These are phyloP conservation scores for Wallacemonas collosoma DNA, from an alignment of 208 protist genomes.

Conservation along the genomic window DNA sequence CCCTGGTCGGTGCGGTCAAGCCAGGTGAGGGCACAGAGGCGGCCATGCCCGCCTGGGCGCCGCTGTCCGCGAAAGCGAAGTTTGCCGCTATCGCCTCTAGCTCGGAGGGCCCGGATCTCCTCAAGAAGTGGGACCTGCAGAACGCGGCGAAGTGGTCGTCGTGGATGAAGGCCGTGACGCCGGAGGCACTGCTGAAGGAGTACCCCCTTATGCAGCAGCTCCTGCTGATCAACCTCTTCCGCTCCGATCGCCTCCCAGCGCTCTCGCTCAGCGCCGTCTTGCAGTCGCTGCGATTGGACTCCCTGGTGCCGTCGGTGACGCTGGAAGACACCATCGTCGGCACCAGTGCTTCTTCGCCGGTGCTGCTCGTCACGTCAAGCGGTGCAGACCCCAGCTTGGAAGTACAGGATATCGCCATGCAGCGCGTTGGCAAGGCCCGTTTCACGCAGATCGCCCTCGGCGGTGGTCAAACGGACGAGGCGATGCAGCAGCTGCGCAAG, in stretches of 20 bases:
- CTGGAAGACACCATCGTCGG: conserved; percentile 71
- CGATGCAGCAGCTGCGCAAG: conserved; percentile 84
- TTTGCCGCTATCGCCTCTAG: conserved; percentile 55
- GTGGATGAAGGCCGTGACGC: conserved; percentile 65
- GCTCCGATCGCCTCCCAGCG: conserved; percentile 95
- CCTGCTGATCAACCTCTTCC: conserved; percentile 93
- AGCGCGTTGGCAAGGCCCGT: conserved; percentile 66
- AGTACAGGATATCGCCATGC: conserved; percentile 89
- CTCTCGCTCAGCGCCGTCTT: conserved; percentile 74
- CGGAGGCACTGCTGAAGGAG: conserved; percentile 66
- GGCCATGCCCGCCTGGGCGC: conserved; percentile 64
- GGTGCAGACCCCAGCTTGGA: conserved; percentile 95
- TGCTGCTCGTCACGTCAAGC: conserved; percentile 94
- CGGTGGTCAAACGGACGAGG: conserved; percentile 92
- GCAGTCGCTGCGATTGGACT: conserved; percentile 57
- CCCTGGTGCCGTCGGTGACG: conserved; percentile 67
- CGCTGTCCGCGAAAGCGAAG: conserved; percentile 51
- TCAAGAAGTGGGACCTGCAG: conserved; percentile 62
- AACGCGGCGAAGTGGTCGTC: conserved; percentile 63
- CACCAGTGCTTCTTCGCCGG: conserved; percentile 53
- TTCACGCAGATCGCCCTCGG: conserved; percentile 95
- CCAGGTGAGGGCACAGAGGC: conserved; percentile 30
- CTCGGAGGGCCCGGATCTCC: conserved; percentile 24
- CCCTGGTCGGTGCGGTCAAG: conserved; percentile 73
- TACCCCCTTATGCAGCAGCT: conserved; percentile 93